Base-by-base conservation (phyloP, 2,329 filamentous ascomycete genomes). In the Phaeophleospora eucalypticola region DNA sequence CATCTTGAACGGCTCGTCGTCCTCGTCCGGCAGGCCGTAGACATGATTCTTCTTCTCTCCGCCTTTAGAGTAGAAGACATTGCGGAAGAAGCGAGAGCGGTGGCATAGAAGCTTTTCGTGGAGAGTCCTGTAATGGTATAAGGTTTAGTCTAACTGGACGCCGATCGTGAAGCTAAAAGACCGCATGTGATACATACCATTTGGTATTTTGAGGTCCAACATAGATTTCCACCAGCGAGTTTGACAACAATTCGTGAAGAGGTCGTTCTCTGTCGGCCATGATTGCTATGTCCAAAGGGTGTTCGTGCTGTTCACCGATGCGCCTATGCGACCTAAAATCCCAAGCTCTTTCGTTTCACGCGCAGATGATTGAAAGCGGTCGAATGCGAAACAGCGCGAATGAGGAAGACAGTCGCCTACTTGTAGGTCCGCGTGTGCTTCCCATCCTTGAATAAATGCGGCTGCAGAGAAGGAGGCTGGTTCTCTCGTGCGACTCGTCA, bases 51-150 rank as follows among this genome's bases (percentile, higher is more conserved):
- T 64, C 18, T 63, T 58, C 35, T 57, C 47, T 19, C 55, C 49
- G 36, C 69, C 68, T 16, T 62, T 65, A 48, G 43, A 42, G 61
- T 75, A 71, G 68, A 79, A 78, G 63, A 73, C 70, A 45, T 71
- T 68, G 57, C 71, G 67, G 70, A 79, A 79, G 68, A 76, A 77
- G 39, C 70, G 69, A 27, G 73, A 77, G 63, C 76, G 71, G 58
- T 77, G 60, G 68, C 74, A 77, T 37, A 79, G 71, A 6, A 79
- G 74, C 54, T 77, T 77, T 58, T 79, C 74, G 68, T 79, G 76
- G 3, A 79, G 67, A 46, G 73, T 69, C 24, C 24, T 29, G 24
- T 29, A n/a, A n/a, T n/a, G n/a, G n/a, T n/a, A n/a, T n/a, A n/a
- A n/a, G n/a, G n/a, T n/a, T n/a, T n/a, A n/a, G n/a, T n/a, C n/a